These are phyloP conservation scores for Salix purpurea DNA, from an alignment of 345 rosid species.

Conservation along the genomic window DNA sequence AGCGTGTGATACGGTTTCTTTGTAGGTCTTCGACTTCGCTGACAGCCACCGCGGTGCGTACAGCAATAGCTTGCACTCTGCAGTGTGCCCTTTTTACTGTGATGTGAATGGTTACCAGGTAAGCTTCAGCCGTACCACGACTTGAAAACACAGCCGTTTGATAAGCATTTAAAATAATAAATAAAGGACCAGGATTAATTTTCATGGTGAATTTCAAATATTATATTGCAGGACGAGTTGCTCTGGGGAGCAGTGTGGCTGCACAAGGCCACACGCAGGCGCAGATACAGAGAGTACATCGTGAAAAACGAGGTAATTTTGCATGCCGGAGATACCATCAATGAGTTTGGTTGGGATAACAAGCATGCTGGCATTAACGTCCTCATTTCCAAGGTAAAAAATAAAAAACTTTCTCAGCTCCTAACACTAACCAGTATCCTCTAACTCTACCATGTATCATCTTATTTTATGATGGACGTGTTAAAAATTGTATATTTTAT, in stretches of 20 bases:
- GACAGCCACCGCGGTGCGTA: slow-evolving; percentile 35
- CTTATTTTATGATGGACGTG: not conserved
- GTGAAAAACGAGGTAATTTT: slow-evolving; percentile 31
- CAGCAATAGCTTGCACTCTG: slow-evolving; percentile 22
- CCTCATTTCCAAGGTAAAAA: slow-evolving; percentile 31
- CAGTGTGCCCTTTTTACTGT: slow-evolving; percentile 37
- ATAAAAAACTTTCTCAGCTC: not conserved
- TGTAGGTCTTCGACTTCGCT: slow-evolving; percentile 34
- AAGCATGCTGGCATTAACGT: slow-evolving; percentile 37
- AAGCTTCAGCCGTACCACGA: not conserved
- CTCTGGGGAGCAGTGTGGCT: slow-evolving; percentile 37
- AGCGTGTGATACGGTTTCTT: not conserved
- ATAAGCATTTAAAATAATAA: not conserved
- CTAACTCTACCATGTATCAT: not conserved
- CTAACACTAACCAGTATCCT: not conserved
- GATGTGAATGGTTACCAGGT: slow-evolving; percentile 37
- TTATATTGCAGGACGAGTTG: slow-evolving; percentile 22
- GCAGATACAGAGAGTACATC: slow-evolving; percentile 32
- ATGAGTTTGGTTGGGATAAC: slow-evolving; percentile 38
- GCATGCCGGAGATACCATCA: slow-evolving; percentile 38
- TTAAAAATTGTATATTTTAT: too few species aligned
- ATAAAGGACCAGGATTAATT: not conserved
- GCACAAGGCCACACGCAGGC: slow-evolving; percentile 37
- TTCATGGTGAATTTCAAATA: not conserved
- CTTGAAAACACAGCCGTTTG: not conserved